These are phyloP conservation scores for Debaryomyces nepalensis DNA, from an alignment of 1,139 yeast genomes.

Conservation along the genomic window DNA sequence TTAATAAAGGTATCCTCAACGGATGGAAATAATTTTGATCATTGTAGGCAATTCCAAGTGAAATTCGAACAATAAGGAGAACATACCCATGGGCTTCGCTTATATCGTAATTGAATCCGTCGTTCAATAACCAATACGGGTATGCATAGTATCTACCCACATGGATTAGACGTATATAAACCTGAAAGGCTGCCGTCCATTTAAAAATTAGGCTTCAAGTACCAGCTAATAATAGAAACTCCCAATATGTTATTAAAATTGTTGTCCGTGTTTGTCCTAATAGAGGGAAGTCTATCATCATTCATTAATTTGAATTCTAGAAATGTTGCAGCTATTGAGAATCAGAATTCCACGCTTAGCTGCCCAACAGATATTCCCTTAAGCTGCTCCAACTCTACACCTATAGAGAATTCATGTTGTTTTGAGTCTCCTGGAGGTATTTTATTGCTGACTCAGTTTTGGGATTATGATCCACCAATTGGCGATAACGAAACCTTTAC, in stretches of 20 bases:
- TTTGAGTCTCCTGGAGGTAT: constrained; percentile 90
- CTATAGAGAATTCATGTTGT: constrained; percentile 66
- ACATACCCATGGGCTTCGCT: too few species aligned
- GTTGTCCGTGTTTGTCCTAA: background rate
- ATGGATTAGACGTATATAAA: constrained; percentile 4
- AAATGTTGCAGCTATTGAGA: background rate
- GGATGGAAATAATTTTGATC: constrained; percentile 25
- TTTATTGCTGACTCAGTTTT: constrained; percentile 84
- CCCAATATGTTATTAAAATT: background rate
- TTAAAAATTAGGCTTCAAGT: background rate
- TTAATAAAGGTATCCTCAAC: constrained; percentile 46
- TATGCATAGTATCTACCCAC: constrained; percentile 4
- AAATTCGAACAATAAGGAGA: too few species aligned
- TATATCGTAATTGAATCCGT: too few species aligned
- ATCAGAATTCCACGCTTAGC: constrained; percentile 1
- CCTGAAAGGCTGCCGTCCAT: background rate
- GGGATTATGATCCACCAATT: constrained; percentile 77
- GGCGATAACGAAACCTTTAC: constrained; percentile 67
- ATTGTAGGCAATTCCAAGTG: too few species aligned
- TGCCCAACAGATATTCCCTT: constrained; percentile 70
- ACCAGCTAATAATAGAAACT: background rate
- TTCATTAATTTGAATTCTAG: background rate
- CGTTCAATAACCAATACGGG: constrained; percentile 12
- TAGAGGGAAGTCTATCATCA: background rate
- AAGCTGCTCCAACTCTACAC: constrained; percentile 51